Evolutionary conservation across 2,329 filamentous ascomycete species (phyloP).

Genomic region (Iodosphaeria phyllophila): DNA sequence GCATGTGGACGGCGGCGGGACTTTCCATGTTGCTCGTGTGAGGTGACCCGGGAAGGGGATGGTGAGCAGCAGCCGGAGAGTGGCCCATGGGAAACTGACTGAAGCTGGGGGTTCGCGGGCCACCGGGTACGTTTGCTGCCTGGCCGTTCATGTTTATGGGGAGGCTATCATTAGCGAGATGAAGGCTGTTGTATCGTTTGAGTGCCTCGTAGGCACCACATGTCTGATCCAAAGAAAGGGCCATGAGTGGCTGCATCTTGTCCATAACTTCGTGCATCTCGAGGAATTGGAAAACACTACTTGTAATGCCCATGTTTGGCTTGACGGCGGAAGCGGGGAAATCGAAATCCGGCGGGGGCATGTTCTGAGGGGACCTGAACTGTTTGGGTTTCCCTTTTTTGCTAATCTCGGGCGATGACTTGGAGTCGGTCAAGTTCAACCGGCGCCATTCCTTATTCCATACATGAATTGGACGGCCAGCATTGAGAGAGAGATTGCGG

Average conservation of each 20-base stretch:
- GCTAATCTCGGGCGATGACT: constrained; percentile 45
- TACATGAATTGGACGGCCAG: constrained; percentile 39
- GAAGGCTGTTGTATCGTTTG: constrained; percentile 34
- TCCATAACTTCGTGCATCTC: constrained; percentile 49
- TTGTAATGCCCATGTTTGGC: constrained; percentile 36
- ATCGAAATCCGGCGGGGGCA: constrained; percentile 38
- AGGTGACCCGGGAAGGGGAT: constrained; percentile 42
- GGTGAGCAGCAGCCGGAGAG: constrained; percentile 39
- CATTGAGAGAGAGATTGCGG: constrained; percentile 41
- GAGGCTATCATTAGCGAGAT: constrained; percentile 20
- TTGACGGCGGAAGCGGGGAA: constrained; percentile 41
- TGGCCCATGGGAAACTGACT: constrained; percentile 38
- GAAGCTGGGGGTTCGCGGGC: constrained; percentile 34
- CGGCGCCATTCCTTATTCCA: constrained; percentile 49
- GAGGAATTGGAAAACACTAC: constrained; percentile 43
- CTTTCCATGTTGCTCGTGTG: constrained; percentile 41
- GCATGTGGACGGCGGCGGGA: constrained; percentile 42
- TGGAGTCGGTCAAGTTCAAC: constrained; percentile 35
- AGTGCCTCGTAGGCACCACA: constrained; percentile 38
- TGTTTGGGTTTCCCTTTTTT: constrained; percentile 43
- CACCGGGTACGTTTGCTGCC: constrained; percentile 17
- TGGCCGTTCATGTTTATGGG: constrained; percentile 26
- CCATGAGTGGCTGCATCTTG: constrained; percentile 29
- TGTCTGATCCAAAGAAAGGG: constrained; percentile 35
- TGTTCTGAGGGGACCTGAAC: constrained; percentile 40